These are phyloP conservation scores for Chloranthus sessilifolius DNA, from an alignment of 164 flowering plant genomes.

Conservation along the genomic window DNA sequence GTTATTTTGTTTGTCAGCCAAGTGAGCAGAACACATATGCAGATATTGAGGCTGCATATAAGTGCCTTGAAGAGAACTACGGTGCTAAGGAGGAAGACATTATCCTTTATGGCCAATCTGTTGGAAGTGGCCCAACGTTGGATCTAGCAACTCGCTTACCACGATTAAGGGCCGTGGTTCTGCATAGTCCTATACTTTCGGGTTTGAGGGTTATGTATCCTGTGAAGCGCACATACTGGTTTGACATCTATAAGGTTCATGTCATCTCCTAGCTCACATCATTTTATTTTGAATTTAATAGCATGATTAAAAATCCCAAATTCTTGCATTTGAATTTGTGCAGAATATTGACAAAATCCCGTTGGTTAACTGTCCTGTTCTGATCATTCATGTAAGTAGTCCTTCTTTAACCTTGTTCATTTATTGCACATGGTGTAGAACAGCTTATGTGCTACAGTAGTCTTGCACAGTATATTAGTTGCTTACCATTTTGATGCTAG, in stretches of 20 bases:
- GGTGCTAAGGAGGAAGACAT: conserved; percentile 35
- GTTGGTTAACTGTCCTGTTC: conserved; percentile 33
- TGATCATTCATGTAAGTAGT: conserved; percentile 35
- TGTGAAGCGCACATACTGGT: conserved; percentile 43
- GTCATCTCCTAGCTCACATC: neutral
- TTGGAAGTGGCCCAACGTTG: conserved; percentile 42
- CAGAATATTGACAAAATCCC: conserved; percentile 45
- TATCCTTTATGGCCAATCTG: conserved; percentile 39
- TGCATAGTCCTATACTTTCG: conserved; percentile 41
- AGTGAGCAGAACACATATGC: conserved; percentile 39
- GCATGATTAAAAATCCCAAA: neutral
- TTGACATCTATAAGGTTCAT: conserved; percentile 41
- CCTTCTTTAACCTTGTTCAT: neutral
- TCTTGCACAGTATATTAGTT: too few species aligned
- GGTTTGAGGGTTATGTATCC: conserved; percentile 44
- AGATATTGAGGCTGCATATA: conserved; percentile 45
- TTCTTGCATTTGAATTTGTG: conserved; percentile 6
- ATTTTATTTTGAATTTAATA: conserved; percentile 2
- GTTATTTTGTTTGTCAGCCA: conserved; percentile 23
- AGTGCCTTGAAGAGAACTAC: conserved; percentile 31
- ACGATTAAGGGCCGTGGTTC: conserved; percentile 36
- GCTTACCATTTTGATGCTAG: too few species aligned
- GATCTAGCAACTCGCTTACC: conserved; percentile 35
- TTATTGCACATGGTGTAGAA: conserved; percentile 1
- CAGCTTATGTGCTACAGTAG: too few species aligned